Percentiles rank a stretch among this genome's conserved stretches.
Conservation (phyloP, 257 asterid species). For the Plantago ovata region DNA sequence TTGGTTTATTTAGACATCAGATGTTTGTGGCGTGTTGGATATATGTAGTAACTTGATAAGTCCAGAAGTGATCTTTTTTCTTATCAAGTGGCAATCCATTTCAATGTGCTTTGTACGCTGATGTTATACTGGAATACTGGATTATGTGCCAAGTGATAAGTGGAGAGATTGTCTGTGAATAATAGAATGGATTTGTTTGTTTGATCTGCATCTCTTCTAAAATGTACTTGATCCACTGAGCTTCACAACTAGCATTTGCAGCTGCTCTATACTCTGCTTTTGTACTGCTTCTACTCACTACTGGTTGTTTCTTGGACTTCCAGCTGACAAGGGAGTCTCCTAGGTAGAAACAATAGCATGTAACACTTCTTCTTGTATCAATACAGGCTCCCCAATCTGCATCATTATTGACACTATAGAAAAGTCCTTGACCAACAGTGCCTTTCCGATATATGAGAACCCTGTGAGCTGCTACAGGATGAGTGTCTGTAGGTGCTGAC, state of each 20-base stretch:
- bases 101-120: background rate
- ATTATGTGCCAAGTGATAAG: background rate
- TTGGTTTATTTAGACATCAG: no score
- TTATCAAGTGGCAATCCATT: background rate
- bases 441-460: no score
- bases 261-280: background rate
- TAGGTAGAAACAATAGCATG: no score
- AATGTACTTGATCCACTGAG: background rate
- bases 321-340: background rate
- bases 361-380: no score
- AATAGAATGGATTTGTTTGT: background rate
- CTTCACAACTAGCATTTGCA: background rate
- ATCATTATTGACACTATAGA: no score
- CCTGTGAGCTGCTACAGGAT: no score
- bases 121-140: background rate
- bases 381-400: no score
- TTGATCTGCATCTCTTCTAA: background rate
- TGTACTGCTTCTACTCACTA: background rate
- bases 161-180: background rate
- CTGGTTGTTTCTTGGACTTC: no score
- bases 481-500: no score
- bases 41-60: no score
- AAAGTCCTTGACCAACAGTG: no score
- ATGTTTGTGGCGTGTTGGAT: no score
- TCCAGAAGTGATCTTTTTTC: background rate